A percentile compares a stretch with the other conserved stretches of the same genome.
Evolutionary conservation across 306 rosid genomes (phyloP).

Genomic region (Fragaria ananassa): DNA sequence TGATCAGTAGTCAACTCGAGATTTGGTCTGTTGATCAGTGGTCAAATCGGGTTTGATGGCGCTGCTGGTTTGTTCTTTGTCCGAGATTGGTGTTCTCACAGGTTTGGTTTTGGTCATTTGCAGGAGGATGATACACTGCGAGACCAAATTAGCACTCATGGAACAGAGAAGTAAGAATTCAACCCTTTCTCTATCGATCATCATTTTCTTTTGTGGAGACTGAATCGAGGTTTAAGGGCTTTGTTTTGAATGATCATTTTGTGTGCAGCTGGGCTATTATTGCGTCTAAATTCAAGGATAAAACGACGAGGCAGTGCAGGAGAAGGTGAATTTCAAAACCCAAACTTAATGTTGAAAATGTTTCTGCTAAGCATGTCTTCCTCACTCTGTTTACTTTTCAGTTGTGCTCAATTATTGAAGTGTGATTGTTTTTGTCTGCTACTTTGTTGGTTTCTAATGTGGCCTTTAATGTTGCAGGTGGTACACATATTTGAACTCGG

Average conservation of each 20-base stretch:
- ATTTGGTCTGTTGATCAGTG: not conserved
- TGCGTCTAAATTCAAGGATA: slow-evolving; percentile 93
- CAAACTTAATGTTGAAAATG: slow-evolving; percentile 28
- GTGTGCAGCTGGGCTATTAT: slow-evolving; percentile 85
- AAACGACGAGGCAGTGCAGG: slow-evolving; percentile 99
- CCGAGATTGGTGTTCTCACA: slow-evolving; percentile 27
- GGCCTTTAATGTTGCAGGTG: slow-evolving; percentile 57
- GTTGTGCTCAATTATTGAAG: slow-evolving; percentile 14
- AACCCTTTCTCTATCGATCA: not conserved
- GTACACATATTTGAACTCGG: slow-evolving; percentile 98
- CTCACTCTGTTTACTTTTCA: not conserved
- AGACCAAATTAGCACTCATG: slow-evolving; percentile 73
- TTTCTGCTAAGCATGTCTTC: slow-evolving; percentile 4
- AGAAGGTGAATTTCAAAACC: slow-evolving; percentile 66
- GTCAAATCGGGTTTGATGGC: not conserved
- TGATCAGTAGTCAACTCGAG: not conserved
- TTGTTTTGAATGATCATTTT: slow-evolving; percentile 16
- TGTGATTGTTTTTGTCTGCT: slow-evolving; percentile 14
- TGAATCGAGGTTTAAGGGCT: slow-evolving; percentile 20
- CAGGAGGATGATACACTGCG: slow-evolving; percentile 98
- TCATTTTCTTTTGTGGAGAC: slow-evolving; percentile 6
- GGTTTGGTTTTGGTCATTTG: slow-evolving; percentile 34
- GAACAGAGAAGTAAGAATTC: slow-evolving; percentile 80
- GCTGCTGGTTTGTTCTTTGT: not conserved
- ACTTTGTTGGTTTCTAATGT: slow-evolving; percentile 25